phyloP scores from a whole-genome alignment of 352 stramenopile species.

The Pythium rishiriense region DNA sequence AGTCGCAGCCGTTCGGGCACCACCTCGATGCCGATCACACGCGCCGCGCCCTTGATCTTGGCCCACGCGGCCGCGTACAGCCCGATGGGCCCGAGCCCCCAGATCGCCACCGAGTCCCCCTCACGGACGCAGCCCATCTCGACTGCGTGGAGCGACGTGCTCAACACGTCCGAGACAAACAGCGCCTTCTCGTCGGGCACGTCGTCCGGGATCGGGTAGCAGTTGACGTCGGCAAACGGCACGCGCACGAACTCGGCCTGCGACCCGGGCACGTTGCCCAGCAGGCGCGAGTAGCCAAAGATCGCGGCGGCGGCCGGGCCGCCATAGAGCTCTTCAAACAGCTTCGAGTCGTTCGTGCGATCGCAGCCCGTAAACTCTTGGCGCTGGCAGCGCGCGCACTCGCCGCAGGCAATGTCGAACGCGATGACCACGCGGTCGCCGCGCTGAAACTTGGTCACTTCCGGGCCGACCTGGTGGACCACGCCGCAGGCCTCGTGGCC shows the following conservation, averaged over 20 bases:
- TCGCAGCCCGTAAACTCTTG: constrained; percentile 69
- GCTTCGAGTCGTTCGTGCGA: constrained; percentile 64
- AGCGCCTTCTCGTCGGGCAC: constrained; percentile 70
- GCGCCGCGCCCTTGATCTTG: constrained; percentile 63
- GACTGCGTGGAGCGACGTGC: constrained; percentile 57
- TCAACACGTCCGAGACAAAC: constrained; percentile 57
- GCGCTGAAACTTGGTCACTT: constrained; percentile 53
- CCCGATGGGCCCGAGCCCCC: constrained; percentile 63
- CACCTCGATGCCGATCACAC: constrained; percentile 57
- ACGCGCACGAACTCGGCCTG: constrained; percentile 79
- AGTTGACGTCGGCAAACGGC: constrained; percentile 72
- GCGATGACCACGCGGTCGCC: constrained; percentile 77
- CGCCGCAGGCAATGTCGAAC: constrained; percentile 67
- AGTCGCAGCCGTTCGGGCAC: constrained; percentile 51
- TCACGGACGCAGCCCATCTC: constrained; percentile 52
- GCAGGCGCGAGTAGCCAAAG: constrained; percentile 53
- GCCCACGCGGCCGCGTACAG: constrained; percentile 58
- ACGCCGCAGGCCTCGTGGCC: constrained; percentile 72
- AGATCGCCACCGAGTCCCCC: constrained; percentile 61
- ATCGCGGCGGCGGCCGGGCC: constrained; percentile 62
- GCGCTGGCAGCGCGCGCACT: constrained; percentile 65
- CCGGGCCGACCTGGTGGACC: constrained; percentile 49
- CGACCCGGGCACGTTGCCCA: constrained; percentile 61
- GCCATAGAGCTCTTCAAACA: constrained; percentile 65
- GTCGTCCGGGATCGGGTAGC: constrained; percentile 53